phyloP scores from a whole-genome alignment of 306 rosid species.

The Astragalus membranaceus region DNA sequence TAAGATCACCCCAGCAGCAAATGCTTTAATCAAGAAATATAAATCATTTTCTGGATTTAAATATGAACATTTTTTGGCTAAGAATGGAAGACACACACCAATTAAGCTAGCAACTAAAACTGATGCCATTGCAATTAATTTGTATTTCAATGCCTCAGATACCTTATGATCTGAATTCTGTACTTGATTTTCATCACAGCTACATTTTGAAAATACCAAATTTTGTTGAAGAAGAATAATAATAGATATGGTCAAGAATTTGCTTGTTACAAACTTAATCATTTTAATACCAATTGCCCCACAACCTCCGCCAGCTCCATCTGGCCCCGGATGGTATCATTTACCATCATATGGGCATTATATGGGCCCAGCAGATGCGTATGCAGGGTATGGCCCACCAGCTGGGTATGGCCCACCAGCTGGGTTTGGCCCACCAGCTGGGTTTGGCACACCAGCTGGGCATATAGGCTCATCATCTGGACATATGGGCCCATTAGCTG shows the following conservation, averaged over 20 bases:
- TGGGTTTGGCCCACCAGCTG: no score
- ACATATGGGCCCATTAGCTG: no score
- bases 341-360: no score
- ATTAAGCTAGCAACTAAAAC: slow-evolving; percentile 37
- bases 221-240: slow-evolving; percentile 22
- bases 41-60: slow-evolving; percentile 38
- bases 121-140: slow-evolving; percentile 38
- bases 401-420: no score
- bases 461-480: no score
- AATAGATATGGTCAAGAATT: slow-evolving; percentile 2
- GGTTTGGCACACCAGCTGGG: no score
- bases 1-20: slow-evolving; percentile 63
- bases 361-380: no score
- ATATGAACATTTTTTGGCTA: slow-evolving; percentile 23
- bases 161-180: background rate
- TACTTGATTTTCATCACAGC: background rate
- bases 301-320: no score
- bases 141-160: slow-evolving; percentile 33
- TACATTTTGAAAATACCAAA: slow-evolving; percentile 23
- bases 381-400: no score
- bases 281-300: no score
- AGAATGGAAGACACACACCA: slow-evolving; percentile 48
- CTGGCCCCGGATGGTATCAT: no score
- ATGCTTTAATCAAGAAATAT: slow-evolving; percentile 49
- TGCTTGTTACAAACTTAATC: slow-evolving; percentile 1